Base-by-base conservation (phyloP, 2,329 filamentous ascomycete genomes). In the Fusarium nodosum region DNA sequence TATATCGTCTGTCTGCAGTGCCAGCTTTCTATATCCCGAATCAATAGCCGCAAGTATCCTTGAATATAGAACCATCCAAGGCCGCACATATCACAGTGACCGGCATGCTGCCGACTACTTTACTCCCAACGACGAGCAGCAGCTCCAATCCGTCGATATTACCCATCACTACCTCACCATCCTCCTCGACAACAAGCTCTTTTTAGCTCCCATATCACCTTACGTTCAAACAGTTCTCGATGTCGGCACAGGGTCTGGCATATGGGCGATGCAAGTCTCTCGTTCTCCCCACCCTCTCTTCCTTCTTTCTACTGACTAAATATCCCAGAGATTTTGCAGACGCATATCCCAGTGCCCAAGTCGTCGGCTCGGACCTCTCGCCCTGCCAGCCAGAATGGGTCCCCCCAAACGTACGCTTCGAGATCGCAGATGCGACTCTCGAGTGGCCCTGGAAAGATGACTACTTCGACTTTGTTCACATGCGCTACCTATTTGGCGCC, bases 151-250 rank as follows among this genome's bases (percentile, higher is more conserved):
- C 1, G 60, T 72, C 11, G 71, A 73, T 28, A 72, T 73, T 38
- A 73, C 60, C 4, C 71, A 73, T n/a, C 71, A 73, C 59, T 73
- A 71, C 46, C 65, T 74, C 24, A 74, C 67, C 15, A 11, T 74
- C 16, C 69, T 74, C 7, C 64, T 74, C 28, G 64, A 69, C 20
- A 26, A 57, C 46, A 71, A 60, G 10, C 69, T 74, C 36, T 71
- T 63, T 42, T 54, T 74, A 31, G 72, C 72, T 12, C 72, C 72
- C 6, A 63, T 74, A 59, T 42, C 52, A 10, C 38, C 50, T 13
- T 24, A 74, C 46, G 45, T 69, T 22, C 58, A 74, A 50, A 71
- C 26, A 44, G 72, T 74, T n/a, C 67, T 74, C 12, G 72, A 74
- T 42, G 67, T 74, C 7, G 72, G 72, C 7, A 74, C 72, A 22